These are phyloP conservation scores for Colletotrichum sp. DNA, from an alignment of 2,329 filamentous ascomycete genomes.

Conservation along the genomic window DNA sequence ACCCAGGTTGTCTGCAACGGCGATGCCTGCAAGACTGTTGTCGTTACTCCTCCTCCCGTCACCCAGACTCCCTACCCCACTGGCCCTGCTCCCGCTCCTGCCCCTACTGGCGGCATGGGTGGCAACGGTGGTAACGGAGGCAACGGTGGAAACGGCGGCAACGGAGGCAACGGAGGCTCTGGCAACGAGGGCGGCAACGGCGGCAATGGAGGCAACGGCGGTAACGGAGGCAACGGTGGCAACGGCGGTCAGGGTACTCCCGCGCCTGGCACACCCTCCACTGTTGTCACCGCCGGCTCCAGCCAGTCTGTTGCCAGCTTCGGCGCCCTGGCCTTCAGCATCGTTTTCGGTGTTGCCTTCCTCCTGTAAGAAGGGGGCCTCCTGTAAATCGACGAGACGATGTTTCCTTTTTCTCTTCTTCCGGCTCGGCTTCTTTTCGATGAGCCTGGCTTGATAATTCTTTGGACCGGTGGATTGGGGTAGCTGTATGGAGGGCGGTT, in stretches of 20 bases:
- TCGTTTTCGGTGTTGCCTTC: slow-evolving; percentile 9
- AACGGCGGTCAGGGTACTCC: neutral
- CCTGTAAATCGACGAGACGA: neutral
- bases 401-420: neutral
- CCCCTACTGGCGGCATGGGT: neutral
- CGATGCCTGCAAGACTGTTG: slow-evolving; percentile 27
- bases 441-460: neutral
- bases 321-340: slow-evolving; percentile 19
- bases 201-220: neutral
- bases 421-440: neutral
- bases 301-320: slow-evolving; percentile 20
- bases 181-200: neutral
- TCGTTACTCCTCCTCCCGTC: neutral
- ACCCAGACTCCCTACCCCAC: neutral
- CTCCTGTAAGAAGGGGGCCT: slow-evolving; percentile 7
- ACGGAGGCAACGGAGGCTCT: neutral
- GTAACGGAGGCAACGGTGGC: neutral
- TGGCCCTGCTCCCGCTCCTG: neutral
- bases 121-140: neutral
- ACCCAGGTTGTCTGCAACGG: slow-evolving; percentile 31
- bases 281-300: slow-evolving; percentile 15
- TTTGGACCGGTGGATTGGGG: slow-evolving; percentile 5
- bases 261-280: neutral
- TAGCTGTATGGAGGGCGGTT: neutral
- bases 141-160: neutral